Evolutionary conservation across 768 basidiomycete genomes (phyloP).

Genomic region (Lentinula lateritia): DNA sequence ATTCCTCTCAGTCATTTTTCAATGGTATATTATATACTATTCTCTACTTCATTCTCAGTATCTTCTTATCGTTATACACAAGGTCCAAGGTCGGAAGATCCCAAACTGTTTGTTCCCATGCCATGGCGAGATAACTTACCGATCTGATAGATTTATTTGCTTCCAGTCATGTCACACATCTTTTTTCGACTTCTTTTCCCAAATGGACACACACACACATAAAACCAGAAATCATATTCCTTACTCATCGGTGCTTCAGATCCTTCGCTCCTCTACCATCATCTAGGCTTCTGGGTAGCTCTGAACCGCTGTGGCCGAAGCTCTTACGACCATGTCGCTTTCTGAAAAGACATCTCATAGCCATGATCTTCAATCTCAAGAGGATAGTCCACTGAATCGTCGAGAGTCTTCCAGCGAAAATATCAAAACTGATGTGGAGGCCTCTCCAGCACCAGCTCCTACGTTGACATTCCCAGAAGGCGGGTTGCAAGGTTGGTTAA

Average conservation of each 20-base stretch:
- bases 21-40: no score
- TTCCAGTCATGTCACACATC: neutral
- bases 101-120: no score
- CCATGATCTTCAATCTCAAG: neutral
- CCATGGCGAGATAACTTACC: neutral
- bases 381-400: neutral
- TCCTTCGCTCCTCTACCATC: neutral
- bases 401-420: neutral
- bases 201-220: neutral
- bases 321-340: neutral
- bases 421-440: neutral
- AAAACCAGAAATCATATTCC: neutral
- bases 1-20: no score
- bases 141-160: neutral
- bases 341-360: neutral
- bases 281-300: neutral
- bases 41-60: no score
- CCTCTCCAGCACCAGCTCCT: neutral
- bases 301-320: no score
- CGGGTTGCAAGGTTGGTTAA: slow-evolving; percentile 12
- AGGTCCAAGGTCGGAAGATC: no score
- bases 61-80: no score
- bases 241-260: neutral
- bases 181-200: neutral
- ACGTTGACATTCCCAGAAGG: slow-evolving; percentile 12